These are phyloP conservation scores for Lyophyllum shimeji DNA, from an alignment of 768 basidiomycete genomes.

Conservation along the genomic window DNA sequence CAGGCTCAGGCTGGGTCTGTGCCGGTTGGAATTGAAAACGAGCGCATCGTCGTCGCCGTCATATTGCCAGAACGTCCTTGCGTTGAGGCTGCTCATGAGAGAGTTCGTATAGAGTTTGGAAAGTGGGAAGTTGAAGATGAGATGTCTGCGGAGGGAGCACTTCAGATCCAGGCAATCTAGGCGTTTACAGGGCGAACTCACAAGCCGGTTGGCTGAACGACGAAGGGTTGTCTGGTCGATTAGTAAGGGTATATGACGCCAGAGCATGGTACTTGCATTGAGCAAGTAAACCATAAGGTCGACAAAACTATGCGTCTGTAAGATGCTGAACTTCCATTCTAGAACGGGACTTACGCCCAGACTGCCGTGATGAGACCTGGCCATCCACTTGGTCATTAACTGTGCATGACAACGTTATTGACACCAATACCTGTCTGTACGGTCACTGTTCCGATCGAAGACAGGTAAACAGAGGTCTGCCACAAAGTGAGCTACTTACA, in stretches of 20 bases:
- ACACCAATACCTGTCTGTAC: conserved; percentile 27
- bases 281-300: conserved; percentile 12
- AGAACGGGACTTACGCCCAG: conserved; percentile 21
- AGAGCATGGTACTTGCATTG: neutral
- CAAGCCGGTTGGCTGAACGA: neutral
- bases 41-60: conserved; percentile 3
- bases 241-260: neutral
- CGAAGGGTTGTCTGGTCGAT: neutral
- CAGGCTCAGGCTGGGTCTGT: neutral
- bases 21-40: neutral
- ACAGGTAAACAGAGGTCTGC: neutral
- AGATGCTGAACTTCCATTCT: neutral
- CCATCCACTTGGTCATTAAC: neutral
- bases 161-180: neutral
- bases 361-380: conserved; percentile 25
- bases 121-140: conserved; percentile 37
- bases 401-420: neutral
- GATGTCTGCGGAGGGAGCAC: conserved; percentile 26
- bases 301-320: conserved; percentile 12
- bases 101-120: conserved; percentile 42
- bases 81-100: conserved; percentile 38
- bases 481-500: conserved; percentile 16
- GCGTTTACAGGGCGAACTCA: conserved; percentile 17
- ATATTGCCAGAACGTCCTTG: conserved; percentile 29
- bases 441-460: conserved; percentile 21